Evolutionary conservation across 176 grass and related monocot genomes (phyloP).

Genomic region (Bolboschoenus planiculmis): DNA sequence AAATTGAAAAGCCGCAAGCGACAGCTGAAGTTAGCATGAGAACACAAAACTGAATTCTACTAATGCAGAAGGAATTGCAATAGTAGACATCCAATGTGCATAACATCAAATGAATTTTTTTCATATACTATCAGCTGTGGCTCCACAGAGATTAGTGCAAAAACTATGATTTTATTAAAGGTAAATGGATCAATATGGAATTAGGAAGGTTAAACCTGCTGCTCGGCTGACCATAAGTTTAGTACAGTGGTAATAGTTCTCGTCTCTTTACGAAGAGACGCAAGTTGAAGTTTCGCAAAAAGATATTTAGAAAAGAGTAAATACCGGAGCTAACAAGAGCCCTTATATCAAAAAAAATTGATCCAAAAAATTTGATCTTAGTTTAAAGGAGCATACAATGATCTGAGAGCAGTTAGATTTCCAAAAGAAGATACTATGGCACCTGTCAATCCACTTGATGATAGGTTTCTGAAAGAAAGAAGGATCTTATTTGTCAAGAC

Average conservation of each 20-base stretch:
- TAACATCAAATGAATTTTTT: neutral
- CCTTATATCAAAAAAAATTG: no score
- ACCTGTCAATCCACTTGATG: constrained; percentile 19
- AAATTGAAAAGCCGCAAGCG: neutral
- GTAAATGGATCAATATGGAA: no score
- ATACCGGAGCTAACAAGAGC: no score
- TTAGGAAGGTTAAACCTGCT: no score
- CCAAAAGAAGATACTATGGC: constrained; percentile 19
- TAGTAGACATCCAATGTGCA: neutral
- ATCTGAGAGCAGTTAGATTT: constrained; percentile 17
- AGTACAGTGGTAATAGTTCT: no score
- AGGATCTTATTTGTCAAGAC: neutral
- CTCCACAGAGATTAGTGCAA: no score
- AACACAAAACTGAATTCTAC: neutral
- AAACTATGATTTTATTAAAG: no score
- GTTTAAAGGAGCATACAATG: constrained; percentile 19
- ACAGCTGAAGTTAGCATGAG: neutral
- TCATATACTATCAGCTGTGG: no score
- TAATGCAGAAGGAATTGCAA: neutral
- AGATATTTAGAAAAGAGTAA: no score
- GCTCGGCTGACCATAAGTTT: no score
- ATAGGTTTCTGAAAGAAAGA: constrained; percentile 13
- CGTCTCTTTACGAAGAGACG: no score
- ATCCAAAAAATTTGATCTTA: neutral
- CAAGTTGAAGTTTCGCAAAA: no score